A percentile compares a stretch with the other conserved stretches of the same genome.
phyloP scores from a whole-genome alignment of 768 basidiomycete genomes.

The Mrakia blollopis region DNA sequence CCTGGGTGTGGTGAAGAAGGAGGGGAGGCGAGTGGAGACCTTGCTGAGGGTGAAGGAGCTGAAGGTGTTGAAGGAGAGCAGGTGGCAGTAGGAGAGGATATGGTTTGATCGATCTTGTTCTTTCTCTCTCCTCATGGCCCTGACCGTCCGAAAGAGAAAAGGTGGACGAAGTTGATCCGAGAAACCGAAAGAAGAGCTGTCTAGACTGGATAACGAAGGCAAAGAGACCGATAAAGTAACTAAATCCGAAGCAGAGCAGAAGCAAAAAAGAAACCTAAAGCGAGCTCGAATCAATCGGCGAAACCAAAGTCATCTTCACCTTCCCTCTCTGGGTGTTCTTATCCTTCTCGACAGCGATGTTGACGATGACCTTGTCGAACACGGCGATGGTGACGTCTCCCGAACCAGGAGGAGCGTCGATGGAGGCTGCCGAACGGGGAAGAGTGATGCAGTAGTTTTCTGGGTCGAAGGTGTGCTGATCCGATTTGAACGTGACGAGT shows the following conservation, averaged over 20 bases:
- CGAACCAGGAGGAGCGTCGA: constrained; percentile 6
- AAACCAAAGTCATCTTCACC: constrained; percentile 53
- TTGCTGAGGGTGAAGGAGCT: no score
- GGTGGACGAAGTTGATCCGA: no score
- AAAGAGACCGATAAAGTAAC: background rate
- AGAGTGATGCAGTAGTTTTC: constrained; percentile 82
- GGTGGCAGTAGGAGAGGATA: no score
- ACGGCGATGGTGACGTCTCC: constrained; percentile 68
- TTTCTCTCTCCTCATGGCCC: no score
- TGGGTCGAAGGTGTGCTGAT: constrained; percentile 79
- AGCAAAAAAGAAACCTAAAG: background rate
- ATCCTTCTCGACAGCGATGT: constrained; percentile 89
- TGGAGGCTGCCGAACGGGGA: constrained; percentile 44
- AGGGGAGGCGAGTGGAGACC: no score
- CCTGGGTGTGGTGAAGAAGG: no score
- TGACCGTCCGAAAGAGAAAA: no score
- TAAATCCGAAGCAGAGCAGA: background rate
- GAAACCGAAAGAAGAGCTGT: no score
- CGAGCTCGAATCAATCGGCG: constrained; percentile 20
- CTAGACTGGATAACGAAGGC: no score
- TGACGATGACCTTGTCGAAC: constrained; percentile 89
- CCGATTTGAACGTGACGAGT: constrained; percentile 79
- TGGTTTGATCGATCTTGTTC: no score
- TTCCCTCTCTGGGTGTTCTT: constrained; percentile 84
- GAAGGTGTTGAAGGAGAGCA: no score